Conservation (phyloP, 148 eudicot genomes). For the Camellia granthamiana region DNA sequence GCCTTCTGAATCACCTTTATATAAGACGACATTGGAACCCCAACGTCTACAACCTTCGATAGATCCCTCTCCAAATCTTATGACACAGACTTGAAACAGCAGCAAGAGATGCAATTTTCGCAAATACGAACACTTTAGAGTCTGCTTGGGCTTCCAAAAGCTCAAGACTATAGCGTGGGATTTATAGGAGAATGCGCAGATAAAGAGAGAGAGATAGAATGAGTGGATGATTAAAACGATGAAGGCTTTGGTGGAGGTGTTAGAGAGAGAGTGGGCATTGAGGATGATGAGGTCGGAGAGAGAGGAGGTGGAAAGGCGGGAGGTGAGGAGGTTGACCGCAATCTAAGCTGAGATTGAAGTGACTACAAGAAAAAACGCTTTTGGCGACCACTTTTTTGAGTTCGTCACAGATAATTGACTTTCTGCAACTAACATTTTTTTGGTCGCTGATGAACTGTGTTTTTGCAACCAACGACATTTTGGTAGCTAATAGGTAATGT, state of each 20-base stretch:
- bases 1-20: conserved; percentile 94
- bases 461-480: too few species aligned
- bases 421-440: too few species aligned
- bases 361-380: too few species aligned
- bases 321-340: conserved; percentile 66
- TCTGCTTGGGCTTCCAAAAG: conserved; percentile 78
- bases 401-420: too few species aligned
- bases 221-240: conserved; percentile 71
- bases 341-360: too few species aligned
- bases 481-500: too few species aligned
- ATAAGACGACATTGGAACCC: conserved; percentile 72
- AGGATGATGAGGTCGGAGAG: conserved; percentile 66
- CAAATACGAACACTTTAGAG: conserved; percentile 66
- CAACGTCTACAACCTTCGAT: conserved; percentile 81
- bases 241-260: conserved; percentile 81
- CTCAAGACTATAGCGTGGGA: conserved; percentile 85
- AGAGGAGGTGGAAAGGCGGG: conserved; percentile 47
- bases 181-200: conserved; percentile 78
- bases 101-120: conserved; percentile 90
- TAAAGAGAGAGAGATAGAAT: conserved; percentile 39
- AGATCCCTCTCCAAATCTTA: conserved; percentile 85
- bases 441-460: too few species aligned
- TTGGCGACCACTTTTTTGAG: too few species aligned
- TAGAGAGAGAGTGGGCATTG: conserved; percentile 69
- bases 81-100: conserved; percentile 71